A percentile compares a stretch with the other conserved stretches of the same genome.
Evolutionary conservation across 495 filamentous ascomycete species (phyloP).

Genomic region (Rhizodiscina lignyota): DNA sequence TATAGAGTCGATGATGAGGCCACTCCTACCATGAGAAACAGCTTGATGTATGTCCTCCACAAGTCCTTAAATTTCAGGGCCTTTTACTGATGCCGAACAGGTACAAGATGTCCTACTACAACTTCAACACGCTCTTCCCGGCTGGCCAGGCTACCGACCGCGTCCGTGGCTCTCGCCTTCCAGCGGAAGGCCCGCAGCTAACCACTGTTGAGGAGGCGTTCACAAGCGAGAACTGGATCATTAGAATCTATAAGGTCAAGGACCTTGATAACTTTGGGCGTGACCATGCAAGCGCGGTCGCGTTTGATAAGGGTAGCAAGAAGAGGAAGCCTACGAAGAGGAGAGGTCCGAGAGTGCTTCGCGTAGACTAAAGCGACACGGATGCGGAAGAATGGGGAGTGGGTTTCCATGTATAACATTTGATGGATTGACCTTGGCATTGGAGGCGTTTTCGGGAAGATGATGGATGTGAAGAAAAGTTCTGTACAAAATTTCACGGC

Average conservation of each 20-base stretch:
- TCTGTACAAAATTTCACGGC: too few relatives aligned
- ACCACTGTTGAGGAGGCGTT: conserved; percentile 90
- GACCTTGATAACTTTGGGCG: conserved; percentile 91
- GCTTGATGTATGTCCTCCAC: conserved; percentile 63
- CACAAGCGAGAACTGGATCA: conserved; percentile 99
- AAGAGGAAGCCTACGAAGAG: conserved; percentile 75
- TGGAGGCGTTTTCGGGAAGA: too few relatives aligned
- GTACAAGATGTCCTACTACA: conserved; percentile 99
- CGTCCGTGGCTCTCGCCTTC: conserved; percentile 68
- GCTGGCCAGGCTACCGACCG: conserved; percentile 82
- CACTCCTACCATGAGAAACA: conserved; percentile 97
- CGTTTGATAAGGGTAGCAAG: conserved; percentile 88
- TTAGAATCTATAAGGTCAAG: conserved; percentile 99
- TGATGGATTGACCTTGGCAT: too few relatives aligned
- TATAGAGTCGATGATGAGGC: conserved; percentile 89
- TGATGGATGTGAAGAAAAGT: too few relatives aligned
- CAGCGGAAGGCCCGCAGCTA: conserved; percentile 70
- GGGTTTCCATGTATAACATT: too few relatives aligned
- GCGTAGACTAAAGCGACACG: conserved; percentile 68
- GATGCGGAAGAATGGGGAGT: too few relatives aligned
- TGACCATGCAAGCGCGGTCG: conserved; percentile 66
- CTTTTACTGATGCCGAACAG: conserved; percentile 32
- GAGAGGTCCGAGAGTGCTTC: conserved; percentile 61
- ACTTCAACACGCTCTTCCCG: conserved; percentile 85
- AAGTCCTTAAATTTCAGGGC: conserved; percentile 1